These are phyloP conservation scores for Massariosphaeria phaeospora DNA, from an alignment of 495 filamentous ascomycete genomes.

Conservation along the genomic window DNA sequence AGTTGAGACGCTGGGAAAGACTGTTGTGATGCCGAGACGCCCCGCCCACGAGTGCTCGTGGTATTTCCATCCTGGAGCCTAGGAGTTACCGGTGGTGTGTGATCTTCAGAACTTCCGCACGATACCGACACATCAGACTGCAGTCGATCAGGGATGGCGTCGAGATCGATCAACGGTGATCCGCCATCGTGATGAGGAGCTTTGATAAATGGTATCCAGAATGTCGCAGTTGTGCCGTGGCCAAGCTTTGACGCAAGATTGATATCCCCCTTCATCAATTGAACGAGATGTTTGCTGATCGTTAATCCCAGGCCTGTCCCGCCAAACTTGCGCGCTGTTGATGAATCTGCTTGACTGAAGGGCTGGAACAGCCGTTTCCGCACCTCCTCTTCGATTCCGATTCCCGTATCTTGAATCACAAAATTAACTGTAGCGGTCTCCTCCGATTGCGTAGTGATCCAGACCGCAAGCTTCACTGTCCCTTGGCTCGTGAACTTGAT, in stretches of 20 bases:
- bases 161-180: conserved; percentile 48
- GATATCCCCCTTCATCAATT: conserved; percentile 78
- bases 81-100: conserved; percentile 36
- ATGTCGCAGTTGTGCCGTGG: conserved; percentile 39
- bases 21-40: conserved; percentile 33
- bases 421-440: conserved; percentile 50
- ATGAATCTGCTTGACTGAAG: conserved; percentile 79
- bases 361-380: conserved; percentile 72
- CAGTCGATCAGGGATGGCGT: conserved; percentile 54
- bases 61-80: conserved; percentile 29
- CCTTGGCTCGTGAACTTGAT: conserved; percentile 83
- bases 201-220: conserved; percentile 66
- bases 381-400: conserved; percentile 75
- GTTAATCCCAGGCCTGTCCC: conserved; percentile 78
- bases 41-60: conserved; percentile 32
- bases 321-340: conserved; percentile 68
- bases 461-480: conserved; percentile 49
- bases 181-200: conserved; percentile 36
- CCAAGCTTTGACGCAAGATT: conserved; percentile 55
- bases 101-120: conserved; percentile 51
- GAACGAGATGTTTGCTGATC: conserved; percentile 69
- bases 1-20: conserved; percentile 33
- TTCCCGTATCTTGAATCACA: conserved; percentile 72
- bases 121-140: conserved; percentile 60
- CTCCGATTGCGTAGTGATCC: conserved; percentile 36